A percentile compares a stretch with the other conserved stretches of the same genome.
Conservation (phyloP, 768 basidiomycete species). For the Mycena metata region DNA sequence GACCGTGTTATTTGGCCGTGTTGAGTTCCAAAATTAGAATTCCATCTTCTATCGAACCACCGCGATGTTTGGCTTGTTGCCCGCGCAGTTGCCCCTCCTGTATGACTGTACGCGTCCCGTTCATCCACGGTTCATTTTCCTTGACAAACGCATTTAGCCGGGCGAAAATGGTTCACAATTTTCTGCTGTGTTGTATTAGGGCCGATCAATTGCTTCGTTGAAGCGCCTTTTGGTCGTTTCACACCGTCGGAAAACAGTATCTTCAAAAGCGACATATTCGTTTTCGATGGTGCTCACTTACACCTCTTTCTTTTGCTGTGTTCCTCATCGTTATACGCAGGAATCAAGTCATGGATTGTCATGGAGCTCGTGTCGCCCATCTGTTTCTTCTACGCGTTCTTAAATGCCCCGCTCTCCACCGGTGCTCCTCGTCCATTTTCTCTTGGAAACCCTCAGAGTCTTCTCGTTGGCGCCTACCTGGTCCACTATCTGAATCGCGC, state of each 20-base stretch:
- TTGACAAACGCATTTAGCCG: slow-evolving; percentile 42
- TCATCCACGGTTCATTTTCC: neutral
- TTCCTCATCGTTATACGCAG: slow-evolving; percentile 9
- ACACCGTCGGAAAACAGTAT: slow-evolving; percentile 53
- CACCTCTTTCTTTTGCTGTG: neutral
- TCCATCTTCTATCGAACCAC: neutral
- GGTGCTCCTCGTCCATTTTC: slow-evolving; percentile 46
- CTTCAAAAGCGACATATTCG: slow-evolving; percentile 58
- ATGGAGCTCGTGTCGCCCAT: slow-evolving; percentile 82
- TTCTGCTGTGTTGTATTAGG: slow-evolving; percentile 49
- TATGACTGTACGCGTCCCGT: slow-evolving; percentile 1
- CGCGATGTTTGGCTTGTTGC: slow-evolving; percentile 33
- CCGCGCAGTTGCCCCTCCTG: slow-evolving; percentile 24
- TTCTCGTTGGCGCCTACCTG: slow-evolving; percentile 73
- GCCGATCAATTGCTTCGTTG: slow-evolving; percentile 62
- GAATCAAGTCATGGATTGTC: slow-evolving; percentile 73
- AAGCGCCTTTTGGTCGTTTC: slow-evolving; percentile 90
- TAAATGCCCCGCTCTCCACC: slow-evolving; percentile 62
- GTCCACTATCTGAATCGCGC: slow-evolving; percentile 89
- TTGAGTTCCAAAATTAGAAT: no score
- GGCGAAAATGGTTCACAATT: slow-evolving; percentile 62
- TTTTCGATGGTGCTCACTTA: slow-evolving; percentile 65
- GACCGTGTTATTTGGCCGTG: no score
- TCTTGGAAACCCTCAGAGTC: slow-evolving; percentile 55
- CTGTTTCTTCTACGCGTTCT: slow-evolving; percentile 64